These are phyloP conservation scores for Pyrenochaeta sp. DNA, from an alignment of 2,329 filamentous ascomycete genomes.

Conservation along the genomic window DNA sequence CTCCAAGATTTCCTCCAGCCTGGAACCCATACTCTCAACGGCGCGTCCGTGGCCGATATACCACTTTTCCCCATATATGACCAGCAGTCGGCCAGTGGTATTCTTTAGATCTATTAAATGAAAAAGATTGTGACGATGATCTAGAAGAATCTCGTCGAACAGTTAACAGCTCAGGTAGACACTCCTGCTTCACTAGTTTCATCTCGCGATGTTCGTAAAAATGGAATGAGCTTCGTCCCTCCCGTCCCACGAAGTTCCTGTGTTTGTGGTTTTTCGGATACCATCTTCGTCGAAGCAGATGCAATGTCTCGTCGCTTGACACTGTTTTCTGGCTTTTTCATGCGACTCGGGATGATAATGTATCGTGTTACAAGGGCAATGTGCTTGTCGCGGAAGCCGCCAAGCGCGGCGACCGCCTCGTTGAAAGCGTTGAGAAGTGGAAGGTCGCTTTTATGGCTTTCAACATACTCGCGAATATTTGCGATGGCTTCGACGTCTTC, in stretches of 20 bases:
- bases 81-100: conserved; percentile 25
- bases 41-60: conserved; percentile 40
- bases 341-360: conserved; percentile 56
- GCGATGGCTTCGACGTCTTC: conserved; percentile 54
- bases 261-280: conserved; percentile 37
- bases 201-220: conserved; percentile 60
- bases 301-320: conserved; percentile 52
- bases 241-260: conserved; percentile 58
- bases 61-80: conserved; percentile 42
- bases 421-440: conserved; percentile 56
- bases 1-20: conserved; percentile 41
- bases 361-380: conserved; percentile 62
- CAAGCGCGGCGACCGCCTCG: conserved; percentile 54
- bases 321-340: conserved; percentile 27
- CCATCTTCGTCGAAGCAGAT: conserved; percentile 53
- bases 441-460: conserved; percentile 39
- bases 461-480: conserved; percentile 56
- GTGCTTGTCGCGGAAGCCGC: conserved; percentile 59
- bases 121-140: too few relatives aligned
- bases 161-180: conserved; percentile 8
- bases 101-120: conserved; percentile 3
- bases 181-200: conserved; percentile 55
- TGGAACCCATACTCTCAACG: conserved; percentile 36
- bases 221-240: conserved; percentile 62
- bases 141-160: too few relatives aligned